phyloP scores from a whole-genome alignment of 2,329 filamentous ascomycete genomes.

The Ceratocystis destructans region DNA sequence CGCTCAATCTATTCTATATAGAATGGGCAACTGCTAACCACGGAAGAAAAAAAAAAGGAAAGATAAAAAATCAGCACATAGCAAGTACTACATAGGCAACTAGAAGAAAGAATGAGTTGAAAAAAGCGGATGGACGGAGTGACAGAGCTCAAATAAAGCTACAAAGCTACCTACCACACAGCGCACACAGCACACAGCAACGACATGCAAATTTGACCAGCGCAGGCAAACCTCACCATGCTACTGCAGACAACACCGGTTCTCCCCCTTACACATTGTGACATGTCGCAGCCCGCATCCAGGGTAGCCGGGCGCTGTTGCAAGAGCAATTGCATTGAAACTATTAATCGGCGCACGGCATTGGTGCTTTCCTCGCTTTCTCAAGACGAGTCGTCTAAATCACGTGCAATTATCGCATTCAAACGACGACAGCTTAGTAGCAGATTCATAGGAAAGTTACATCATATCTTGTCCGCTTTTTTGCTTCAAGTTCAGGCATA shows the following conservation, averaged over 20 bases:
- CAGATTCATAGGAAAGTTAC: neutral
- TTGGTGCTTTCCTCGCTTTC: neutral
- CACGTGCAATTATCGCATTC: constrained; percentile 1
- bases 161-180: too few species aligned
- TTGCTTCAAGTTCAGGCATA: neutral
- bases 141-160: too few species aligned
- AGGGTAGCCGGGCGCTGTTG: neutral
- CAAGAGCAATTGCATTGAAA: neutral
- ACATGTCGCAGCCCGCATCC: neutral
- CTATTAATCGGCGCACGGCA: neutral
- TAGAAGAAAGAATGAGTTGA: neutral
- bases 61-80: neutral
- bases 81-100: neutral
- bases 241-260: neutral
- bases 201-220: neutral
- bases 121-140: neutral
- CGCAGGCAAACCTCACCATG: neutral
- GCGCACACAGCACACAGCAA: too few species aligned
- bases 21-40: neutral
- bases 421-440: neutral
- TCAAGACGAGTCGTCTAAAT: neutral
- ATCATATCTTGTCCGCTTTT: neutral
- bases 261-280: neutral
- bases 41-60: neutral
- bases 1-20: neutral